Conservation (phyloP, 768 basidiomycete species). For the Lactarius tabidus region DNA sequence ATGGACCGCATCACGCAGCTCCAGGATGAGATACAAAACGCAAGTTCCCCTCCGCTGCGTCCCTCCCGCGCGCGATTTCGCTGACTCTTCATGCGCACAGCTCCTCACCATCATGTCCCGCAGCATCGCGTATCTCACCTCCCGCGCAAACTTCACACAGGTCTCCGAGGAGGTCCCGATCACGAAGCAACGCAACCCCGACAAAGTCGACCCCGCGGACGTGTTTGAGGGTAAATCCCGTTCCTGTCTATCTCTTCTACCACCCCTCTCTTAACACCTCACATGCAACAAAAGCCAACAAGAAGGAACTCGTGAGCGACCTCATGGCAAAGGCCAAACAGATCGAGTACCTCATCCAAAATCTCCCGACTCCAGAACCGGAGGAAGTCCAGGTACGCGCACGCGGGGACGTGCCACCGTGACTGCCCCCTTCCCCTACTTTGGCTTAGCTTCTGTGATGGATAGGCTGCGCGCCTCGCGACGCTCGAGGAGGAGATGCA, state of each 20-base stretch:
- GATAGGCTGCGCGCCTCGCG: conserved; percentile 62
- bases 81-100: conserved; percentile 34
- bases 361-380: conserved; percentile 71
- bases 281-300: conserved; percentile 52
- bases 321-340: conserved; percentile 86
- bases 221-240: conserved; percentile 62
- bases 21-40: conserved; percentile 91
- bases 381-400: conserved; percentile 66
- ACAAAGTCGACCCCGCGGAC: conserved; percentile 67
- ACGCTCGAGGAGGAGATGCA: conserved; percentile 67
- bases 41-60: conserved; percentile 30
- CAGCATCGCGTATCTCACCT: conserved; percentile 74
- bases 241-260: not conserved
- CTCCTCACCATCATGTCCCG: conserved; percentile 87
- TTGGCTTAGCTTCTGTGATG: not conserved
- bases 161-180: conserved; percentile 78
- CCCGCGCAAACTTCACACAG: conserved; percentile 71
- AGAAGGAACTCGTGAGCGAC: conserved; percentile 79
- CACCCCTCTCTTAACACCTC: not conserved
- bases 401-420: not conserved
- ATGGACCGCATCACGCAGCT: conserved; percentile 97
- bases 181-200: conserved; percentile 70
- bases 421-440: not conserved
- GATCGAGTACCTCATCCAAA: conserved; percentile 78
- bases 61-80: not conserved